Evolutionary conservation across 352 stramenopile species (phyloP).

Genomic region (Achlya hypogyna): DNA sequence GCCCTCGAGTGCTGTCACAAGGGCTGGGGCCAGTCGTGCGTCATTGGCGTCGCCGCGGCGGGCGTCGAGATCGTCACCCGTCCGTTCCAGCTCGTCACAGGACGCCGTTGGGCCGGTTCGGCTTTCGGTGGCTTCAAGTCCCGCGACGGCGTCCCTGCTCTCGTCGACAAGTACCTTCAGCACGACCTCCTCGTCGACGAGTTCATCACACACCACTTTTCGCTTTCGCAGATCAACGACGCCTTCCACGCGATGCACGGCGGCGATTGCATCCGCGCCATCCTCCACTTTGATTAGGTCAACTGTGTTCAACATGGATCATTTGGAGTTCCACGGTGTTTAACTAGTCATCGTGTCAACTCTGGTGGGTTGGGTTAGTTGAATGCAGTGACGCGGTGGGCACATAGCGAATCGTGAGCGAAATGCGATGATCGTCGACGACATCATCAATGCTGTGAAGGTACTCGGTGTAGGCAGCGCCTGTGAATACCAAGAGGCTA

Average conservation of each 20-base stretch:
- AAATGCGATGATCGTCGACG: slow-evolving; percentile 36
- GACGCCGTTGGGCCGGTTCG: slow-evolving; percentile 88
- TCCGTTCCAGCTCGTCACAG: slow-evolving; percentile 96
- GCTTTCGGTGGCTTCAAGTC: slow-evolving; percentile 93
- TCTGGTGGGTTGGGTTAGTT: too few species aligned
- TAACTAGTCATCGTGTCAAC: too few species aligned
- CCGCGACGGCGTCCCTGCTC: slow-evolving; percentile 81
- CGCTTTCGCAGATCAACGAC: slow-evolving; percentile 91
- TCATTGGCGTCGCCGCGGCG: not conserved
- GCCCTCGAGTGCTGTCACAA: slow-evolving; percentile 95
- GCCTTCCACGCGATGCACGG: slow-evolving; percentile 95
- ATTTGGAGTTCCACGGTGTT: too few species aligned
- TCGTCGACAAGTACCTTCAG: slow-evolving; percentile 90
- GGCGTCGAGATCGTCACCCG: not conserved
- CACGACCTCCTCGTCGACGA: slow-evolving; percentile 95
- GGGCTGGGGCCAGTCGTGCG: slow-evolving; percentile 86
- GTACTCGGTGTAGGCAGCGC: slow-evolving; percentile 44
- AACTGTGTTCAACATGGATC: too few species aligned
- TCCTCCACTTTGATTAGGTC: slow-evolving; percentile 44
- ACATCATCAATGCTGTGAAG: slow-evolving; percentile 57
- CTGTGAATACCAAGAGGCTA: slow-evolving; percentile 50
- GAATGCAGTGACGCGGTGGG: too few species aligned
- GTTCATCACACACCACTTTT: slow-evolving; percentile 95
- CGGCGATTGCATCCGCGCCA: slow-evolving; percentile 74
- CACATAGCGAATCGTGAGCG: slow-evolving; percentile 51